Base-by-base conservation (phyloP, 352 stramenopile species). In the Thraustotheca clavata region DNA sequence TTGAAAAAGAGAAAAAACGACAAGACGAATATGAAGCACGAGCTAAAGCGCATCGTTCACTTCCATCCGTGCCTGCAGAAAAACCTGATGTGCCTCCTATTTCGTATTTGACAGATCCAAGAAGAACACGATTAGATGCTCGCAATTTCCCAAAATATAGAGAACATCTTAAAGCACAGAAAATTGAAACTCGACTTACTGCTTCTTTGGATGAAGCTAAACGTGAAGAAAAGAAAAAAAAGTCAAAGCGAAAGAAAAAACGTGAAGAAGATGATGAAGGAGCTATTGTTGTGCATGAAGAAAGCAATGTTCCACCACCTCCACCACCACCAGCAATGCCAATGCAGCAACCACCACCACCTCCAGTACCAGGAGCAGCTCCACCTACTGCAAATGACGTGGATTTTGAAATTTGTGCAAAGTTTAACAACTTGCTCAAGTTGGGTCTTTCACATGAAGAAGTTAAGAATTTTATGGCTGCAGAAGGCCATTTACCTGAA, bases 91-190 rank as follows among this genome's bases (percentile, higher is more conserved):
- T 38, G 40, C 57, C 57, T 32, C 57, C 57, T 26, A 65, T 65
- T 27, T 65, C 57, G 39, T 65, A 65, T 32, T 32, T 65, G n/a
- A 65, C 57, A 29, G 57, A 65, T n/a, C 57, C 57, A 11, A 40
- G 57, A 8, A 40, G 57, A 22, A 65, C 57, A n/a, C 36, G 57
- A 20, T 46, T 65, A 11, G 57, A 65, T 20, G 57, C 57, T 29
- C 57, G 57, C 38, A 65, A 65, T 41, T 65, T 65, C 12, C 57
- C 57, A 29, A 65, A 65, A 32, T 65, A 65, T 12, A 29, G 57
- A 1, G 35, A 65, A 24, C 57, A 65, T 26, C 57, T 65, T 33
- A 43, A 65, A 36, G 57, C 35, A n/a, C 35, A 43, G 5, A 65
- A 65, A 35, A 43, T 65, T 20, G 57, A 65, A 32, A 65, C 57